Conservation (phyloP, 192 early-diverging fungal species). For the Funneliformis geosporum region DNA sequence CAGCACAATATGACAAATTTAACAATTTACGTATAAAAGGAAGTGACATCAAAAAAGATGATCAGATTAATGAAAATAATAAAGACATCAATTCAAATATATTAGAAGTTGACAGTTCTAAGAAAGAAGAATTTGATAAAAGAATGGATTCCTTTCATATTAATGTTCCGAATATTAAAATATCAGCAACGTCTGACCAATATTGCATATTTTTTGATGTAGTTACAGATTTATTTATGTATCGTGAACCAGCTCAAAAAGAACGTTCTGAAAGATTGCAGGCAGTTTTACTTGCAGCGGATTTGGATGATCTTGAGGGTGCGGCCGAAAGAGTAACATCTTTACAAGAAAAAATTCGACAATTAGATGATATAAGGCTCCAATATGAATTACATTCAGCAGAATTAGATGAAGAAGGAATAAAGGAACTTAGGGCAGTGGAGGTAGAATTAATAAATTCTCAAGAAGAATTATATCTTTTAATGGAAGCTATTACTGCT, state of each 20-base stretch:
- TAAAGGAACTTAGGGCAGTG: constrained; percentile 37
- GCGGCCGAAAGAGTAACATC: constrained; percentile 53
- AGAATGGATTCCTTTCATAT: constrained; percentile 67
- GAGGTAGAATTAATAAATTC: constrained; percentile 33
- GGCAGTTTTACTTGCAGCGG: constrained; percentile 78
- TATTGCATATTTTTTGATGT: constrained; percentile 73
- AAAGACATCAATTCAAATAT: constrained; percentile 8
- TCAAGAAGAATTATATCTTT: constrained; percentile 69
- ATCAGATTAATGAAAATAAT: constrained; percentile 34
- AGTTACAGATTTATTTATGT: constrained; percentile 77
- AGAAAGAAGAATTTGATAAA: constrained; percentile 52
- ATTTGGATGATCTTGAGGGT: constrained; percentile 69
- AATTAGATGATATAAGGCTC: constrained; percentile 40
- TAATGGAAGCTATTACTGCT: constrained; percentile 66
- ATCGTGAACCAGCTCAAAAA: constrained; percentile 77
- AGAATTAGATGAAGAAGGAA: constrained; percentile 27
- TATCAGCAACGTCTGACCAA: constrained; percentile 76
- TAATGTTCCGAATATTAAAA: constrained; percentile 71
- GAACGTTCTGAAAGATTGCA: constrained; percentile 69
- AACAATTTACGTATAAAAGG: constrained; percentile 69
- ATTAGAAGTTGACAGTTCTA: background rate
- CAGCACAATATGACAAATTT: constrained; percentile 63
- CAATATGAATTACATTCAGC: constrained; percentile 38
- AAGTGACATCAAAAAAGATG: constrained; percentile 29
- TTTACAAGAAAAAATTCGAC: constrained; percentile 63